Evolutionary conservation across 306 rosid genomes (phyloP).

Genomic region (Phaseolus lunatus): DNA sequence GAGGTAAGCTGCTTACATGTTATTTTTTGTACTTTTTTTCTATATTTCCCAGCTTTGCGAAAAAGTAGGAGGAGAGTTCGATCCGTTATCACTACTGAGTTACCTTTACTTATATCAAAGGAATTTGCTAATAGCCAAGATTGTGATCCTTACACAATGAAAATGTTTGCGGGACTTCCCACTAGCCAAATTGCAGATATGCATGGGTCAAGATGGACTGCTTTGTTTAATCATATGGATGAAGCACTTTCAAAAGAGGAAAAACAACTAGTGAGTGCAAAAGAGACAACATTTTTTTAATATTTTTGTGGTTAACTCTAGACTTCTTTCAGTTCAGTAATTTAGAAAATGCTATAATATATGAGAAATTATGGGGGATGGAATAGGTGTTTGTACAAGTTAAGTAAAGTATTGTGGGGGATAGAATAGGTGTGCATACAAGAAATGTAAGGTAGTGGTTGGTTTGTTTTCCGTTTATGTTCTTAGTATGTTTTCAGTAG

Average conservation of each 20-base stretch:
- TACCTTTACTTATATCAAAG: slow-evolving; percentile 80
- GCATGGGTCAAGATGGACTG: slow-evolving; percentile 85
- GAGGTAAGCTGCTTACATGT: slow-evolving; percentile 28
- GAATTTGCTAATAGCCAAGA: slow-evolving; percentile 71
- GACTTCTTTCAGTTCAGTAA: slow-evolving; percentile 11
- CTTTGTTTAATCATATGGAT: slow-evolving; percentile 87
- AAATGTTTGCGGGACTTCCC: slow-evolving; percentile 49
- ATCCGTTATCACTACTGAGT: slow-evolving; percentile 77
- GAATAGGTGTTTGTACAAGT: neutral
- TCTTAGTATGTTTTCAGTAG: neutral
- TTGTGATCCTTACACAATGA: slow-evolving; percentile 47
- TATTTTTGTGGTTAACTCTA: neutral
- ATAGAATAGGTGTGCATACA: slow-evolving; percentile 2
- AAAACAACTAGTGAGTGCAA: slow-evolving; percentile 82
- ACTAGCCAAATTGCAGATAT: slow-evolving; percentile 60
- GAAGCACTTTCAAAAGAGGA: slow-evolving; percentile 90
- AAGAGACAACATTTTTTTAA: neutral
- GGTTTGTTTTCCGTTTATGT: slow-evolving; percentile 23
- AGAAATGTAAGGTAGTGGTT: slow-evolving; percentile 6
- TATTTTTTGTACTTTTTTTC: slow-evolving; percentile 34
- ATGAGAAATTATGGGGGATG: neutral
- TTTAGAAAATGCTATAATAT: neutral
- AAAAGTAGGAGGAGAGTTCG: slow-evolving; percentile 87
- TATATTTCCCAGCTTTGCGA: slow-evolving; percentile 69
- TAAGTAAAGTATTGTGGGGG: neutral